phyloP scores from a whole-genome alignment of 352 stramenopile genomes.

The Aphanomyces stellatus region DNA sequence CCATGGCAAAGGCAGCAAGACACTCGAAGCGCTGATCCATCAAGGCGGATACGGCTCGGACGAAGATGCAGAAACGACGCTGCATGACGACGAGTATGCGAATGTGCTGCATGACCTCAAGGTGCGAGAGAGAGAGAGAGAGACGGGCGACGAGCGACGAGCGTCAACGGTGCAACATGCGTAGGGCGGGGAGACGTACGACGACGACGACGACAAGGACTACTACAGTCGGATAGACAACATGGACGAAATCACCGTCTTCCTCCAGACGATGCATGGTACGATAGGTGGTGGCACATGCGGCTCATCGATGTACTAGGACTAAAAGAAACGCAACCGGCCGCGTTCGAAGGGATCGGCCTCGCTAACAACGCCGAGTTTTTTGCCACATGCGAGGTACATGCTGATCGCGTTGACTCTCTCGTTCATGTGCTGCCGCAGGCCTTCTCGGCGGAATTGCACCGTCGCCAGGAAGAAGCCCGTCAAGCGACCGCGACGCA shows the following conservation, averaged over 20 bases:
- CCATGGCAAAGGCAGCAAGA: constrained; percentile 23
- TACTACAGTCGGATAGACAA: constrained; percentile 89
- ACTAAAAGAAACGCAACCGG: constrained; percentile 1
- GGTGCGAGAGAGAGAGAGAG: constrained; percentile 27
- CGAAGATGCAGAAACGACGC: constrained; percentile 88
- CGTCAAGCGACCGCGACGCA: not conserved
- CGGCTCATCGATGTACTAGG: not conserved
- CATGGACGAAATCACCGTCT: constrained; percentile 89
- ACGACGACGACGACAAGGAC: constrained; percentile 89
- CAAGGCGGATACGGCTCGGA: constrained; percentile 86
- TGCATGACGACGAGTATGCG: constrained; percentile 90
- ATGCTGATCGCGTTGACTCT: not conserved
- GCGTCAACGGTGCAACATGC: not conserved
- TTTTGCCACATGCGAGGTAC: constrained; percentile 5
- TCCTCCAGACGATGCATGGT: constrained; percentile 81
- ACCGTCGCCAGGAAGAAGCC: not conserved
- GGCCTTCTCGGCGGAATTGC: constrained; percentile 13
- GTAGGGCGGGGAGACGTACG: constrained; percentile 57
- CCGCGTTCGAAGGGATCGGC: not conserved
- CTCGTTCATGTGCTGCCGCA: not conserved
- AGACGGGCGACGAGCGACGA: no score
- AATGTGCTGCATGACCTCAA: constrained; percentile 87
- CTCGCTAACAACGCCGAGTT: constrained; percentile 13
- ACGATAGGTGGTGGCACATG: not conserved
- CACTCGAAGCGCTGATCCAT: constrained; percentile 83